Conservation (phyloP, 495 filamentous ascomycete species). For the Hyaloscypha variabilis region DNA sequence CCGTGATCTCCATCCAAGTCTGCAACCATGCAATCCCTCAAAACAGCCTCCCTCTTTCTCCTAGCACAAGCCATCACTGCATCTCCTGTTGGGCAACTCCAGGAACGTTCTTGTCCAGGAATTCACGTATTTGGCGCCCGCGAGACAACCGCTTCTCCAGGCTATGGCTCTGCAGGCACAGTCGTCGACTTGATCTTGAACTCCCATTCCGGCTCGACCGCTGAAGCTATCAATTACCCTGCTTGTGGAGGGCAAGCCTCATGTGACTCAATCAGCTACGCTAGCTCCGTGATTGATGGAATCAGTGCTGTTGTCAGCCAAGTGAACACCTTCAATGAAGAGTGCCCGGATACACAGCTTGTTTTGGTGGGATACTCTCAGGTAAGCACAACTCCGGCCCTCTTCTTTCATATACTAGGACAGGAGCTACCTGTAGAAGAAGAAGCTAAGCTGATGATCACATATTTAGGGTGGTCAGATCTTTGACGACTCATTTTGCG, state of each 20-base stretch:
- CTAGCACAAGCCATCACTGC: not conserved
- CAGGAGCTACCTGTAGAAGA: no score
- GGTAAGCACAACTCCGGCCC: conserved; percentile 31
- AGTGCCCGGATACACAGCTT: conserved; percentile 59
- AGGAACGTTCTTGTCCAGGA: conserved; percentile 40
- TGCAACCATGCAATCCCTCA: not conserved
- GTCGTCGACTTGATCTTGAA: conserved; percentile 54
- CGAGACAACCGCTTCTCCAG: conserved; percentile 60
- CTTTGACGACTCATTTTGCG: conserved; percentile 65
- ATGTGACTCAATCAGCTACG: conserved; percentile 56
- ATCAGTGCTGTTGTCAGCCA: conserved; percentile 55
- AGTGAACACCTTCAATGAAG: conserved; percentile 55
- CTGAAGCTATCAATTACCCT: conserved; percentile 60
- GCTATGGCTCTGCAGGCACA: conserved; percentile 41
- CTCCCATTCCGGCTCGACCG: conserved; percentile 50
- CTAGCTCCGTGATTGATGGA: conserved; percentile 54
- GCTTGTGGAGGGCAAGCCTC: conserved; percentile 59
- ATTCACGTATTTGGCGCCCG: conserved; percentile 67
- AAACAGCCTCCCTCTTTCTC: not conserved
- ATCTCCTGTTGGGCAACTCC: not conserved
- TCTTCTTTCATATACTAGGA: not conserved
- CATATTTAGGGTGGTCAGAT: conserved; percentile 58
- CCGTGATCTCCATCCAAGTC: not conserved
- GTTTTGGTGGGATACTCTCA: conserved; percentile 65
- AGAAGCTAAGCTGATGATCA: not conserved